These are phyloP conservation scores for Pseudonectria foliicola DNA, from an alignment of 2,329 filamentous ascomycete genomes.

Conservation along the genomic window DNA sequence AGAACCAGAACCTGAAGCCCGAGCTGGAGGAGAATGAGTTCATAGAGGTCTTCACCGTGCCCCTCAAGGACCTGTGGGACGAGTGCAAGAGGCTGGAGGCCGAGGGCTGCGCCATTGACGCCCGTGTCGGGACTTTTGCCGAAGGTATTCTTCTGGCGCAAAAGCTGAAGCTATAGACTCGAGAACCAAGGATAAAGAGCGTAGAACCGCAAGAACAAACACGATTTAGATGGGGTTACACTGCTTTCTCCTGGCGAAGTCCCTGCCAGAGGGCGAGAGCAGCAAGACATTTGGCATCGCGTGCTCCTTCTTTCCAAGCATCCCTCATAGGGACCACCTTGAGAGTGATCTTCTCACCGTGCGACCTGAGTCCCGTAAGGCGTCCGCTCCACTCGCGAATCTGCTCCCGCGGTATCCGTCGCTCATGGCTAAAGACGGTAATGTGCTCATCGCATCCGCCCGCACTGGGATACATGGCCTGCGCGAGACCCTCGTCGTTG, in stretches of 20 bases:
- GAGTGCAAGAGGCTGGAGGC: conserved; percentile 60
- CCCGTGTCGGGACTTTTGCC: conserved; percentile 1
- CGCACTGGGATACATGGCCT: conserved; percentile 49
- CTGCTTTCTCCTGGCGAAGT: conserved; percentile 39
- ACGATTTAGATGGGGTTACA: conserved; percentile 19
- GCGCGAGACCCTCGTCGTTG: conserved; percentile 30
- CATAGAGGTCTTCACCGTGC: conserved; percentile 70
- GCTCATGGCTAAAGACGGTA: conserved; percentile 51
- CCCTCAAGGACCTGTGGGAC: conserved; percentile 55
- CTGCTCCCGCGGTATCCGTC: conserved; percentile 40
- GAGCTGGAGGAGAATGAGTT: conserved; percentile 74
- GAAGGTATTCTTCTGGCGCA: conserved; percentile 12
- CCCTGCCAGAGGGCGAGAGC: conserved; percentile 54
- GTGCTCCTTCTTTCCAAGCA: conserved; percentile 49
- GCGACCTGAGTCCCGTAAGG: conserved; percentile 48
- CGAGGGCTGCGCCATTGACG: conserved; percentile 33
- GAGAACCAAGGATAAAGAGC: neutral
- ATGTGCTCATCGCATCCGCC: conserved; percentile 57
- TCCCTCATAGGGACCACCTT: conserved; percentile 50
- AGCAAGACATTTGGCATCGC: conserved; percentile 53
- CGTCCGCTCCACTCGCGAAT: conserved; percentile 49
- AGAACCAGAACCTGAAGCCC: conserved; percentile 62
- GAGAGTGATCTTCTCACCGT: conserved; percentile 56
- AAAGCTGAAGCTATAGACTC: conserved; percentile 2
- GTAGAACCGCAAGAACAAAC: conserved; percentile 5